Evolutionary conservation across 1,139 yeast species (phyloP), one percentile per base, ranked within the genome.

Genomic region (Saccharomyces hybrid): DNA sequence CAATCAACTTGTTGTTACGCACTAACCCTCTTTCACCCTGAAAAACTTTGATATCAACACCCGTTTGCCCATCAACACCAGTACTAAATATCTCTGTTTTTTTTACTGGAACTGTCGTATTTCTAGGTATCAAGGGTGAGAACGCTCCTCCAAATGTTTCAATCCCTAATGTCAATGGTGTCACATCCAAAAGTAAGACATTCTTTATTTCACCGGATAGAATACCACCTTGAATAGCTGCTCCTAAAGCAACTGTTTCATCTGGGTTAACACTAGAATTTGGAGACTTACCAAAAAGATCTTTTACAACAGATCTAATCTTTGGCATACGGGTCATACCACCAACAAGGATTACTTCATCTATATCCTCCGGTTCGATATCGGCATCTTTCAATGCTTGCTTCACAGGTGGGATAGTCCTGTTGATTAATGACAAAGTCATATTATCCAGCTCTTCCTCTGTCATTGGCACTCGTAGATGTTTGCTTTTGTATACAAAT

Each of bases 291-390:
- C 75, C 73, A 65, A 86, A 85, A n/a, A 81, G 64, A 0, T 77
- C 76, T 57, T 75, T 78, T 1, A 86, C 90, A 0, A 78, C 73
- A 32, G 74, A 72, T 56, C 89, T 73, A 47, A 86, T 80, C 65
- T 80, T 82, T 28, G 95, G 95, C 95, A 86, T 86, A 66, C 93
- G 73, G 0, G 95, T 86, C 95, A 86, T 86, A 47, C 95, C 95
- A 31, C 95, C 95, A 28, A 86, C 95, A 50, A 86, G 69, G 48
- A 86, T 78, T 13, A 86, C 80, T 62, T 86, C 89, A 68, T 86
- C 88, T 42, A 86, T 77, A 56, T 86, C 90, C 27, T 75, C 74
- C 4, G 78, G 73, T 48, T 77, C 80, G 58, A 86, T 70, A 42
- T 82, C 87, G 0, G 93, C 88, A 70, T 86, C 95, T 57, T 80